These are phyloP conservation scores for Aspergillus baeticus DNA, from an alignment of 495 filamentous ascomycete species.

Conservation along the genomic window DNA sequence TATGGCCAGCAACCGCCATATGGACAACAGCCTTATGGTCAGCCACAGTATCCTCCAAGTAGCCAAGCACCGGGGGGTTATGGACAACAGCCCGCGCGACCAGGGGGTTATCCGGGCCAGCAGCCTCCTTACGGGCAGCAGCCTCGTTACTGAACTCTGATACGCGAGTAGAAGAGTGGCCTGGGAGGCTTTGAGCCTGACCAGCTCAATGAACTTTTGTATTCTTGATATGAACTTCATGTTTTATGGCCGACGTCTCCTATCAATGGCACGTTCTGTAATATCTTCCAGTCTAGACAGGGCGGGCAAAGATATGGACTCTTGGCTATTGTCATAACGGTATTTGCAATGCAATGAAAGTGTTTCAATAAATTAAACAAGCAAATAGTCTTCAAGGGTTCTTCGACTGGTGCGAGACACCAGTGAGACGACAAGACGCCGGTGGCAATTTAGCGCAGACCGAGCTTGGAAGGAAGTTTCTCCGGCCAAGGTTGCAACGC, in stretches of 20 bases:
- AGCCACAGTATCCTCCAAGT: slow-evolving; percentile 18
- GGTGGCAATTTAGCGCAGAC: not conserved
- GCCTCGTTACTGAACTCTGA: not conserved
- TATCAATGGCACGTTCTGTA: not conserved
- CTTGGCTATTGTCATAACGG: not conserved
- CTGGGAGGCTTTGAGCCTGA: not conserved
- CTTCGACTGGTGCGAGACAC: no score
- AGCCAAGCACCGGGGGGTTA: slow-evolving; percentile 24
- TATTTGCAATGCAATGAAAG: not conserved
- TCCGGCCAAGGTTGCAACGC: not conserved
- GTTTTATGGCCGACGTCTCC: not conserved
- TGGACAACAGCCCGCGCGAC: slow-evolving; percentile 24
- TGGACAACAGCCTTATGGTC: slow-evolving; percentile 17
- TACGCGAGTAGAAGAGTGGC: not conserved
- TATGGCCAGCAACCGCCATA: slow-evolving; percentile 1
- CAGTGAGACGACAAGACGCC: not conserved
- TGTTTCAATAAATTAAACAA: not conserved
- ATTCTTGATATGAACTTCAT: slow-evolving; percentile 6
- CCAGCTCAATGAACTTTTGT: not conserved
- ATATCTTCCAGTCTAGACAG: not conserved
- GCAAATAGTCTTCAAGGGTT: not conserved
- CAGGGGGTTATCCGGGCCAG: no score
- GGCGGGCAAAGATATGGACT: not conserved
- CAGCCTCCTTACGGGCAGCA: slow-evolving; percentile 2
- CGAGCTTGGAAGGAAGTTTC: not conserved